phyloP scores from a whole-genome alignment of 768 basidiomycete genomes.

The Gloeostereum incarnatum region DNA sequence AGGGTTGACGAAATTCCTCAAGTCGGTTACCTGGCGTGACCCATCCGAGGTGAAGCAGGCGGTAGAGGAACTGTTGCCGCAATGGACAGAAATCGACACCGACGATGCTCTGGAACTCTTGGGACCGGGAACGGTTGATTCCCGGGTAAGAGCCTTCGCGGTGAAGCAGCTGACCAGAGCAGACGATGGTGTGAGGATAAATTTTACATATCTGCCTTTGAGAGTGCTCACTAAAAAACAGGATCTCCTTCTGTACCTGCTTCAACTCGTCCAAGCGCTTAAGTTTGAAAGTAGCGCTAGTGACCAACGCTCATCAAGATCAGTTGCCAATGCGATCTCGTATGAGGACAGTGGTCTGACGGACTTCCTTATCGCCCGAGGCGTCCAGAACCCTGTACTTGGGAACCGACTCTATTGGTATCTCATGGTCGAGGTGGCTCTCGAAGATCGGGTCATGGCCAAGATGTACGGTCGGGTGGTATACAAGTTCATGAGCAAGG shows the following conservation, averaged over 20 bases:
- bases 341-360: constrained; percentile 91
- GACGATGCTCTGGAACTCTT: constrained; percentile 94
- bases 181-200: constrained; percentile 76
- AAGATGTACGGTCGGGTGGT: constrained; percentile 93
- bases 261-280: constrained; percentile 96
- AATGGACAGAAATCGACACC: constrained; percentile 96
- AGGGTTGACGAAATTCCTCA: constrained; percentile 95
- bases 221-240: constrained; percentile 20
- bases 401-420: constrained; percentile 97
- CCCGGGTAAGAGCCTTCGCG: constrained; percentile 88
- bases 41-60: constrained; percentile 96
- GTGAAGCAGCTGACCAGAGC: constrained; percentile 85
- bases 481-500: constrained; percentile 82
- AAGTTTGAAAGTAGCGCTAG: constrained; percentile 86
- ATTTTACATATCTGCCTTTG: neutral
- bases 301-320: constrained; percentile 69
- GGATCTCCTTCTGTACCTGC: constrained; percentile 87
- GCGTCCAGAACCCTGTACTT: constrained; percentile 72
- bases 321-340: constrained; percentile 64
- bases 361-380: constrained; percentile 83
- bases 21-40: constrained; percentile 96
- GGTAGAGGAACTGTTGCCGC: constrained; percentile 88
- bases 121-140: constrained; percentile 85
- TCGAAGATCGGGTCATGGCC: constrained; percentile 77
- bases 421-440: constrained; percentile 89